Conservation (phyloP, 257 asterid species). For the Lycium ferocissimum region DNA sequence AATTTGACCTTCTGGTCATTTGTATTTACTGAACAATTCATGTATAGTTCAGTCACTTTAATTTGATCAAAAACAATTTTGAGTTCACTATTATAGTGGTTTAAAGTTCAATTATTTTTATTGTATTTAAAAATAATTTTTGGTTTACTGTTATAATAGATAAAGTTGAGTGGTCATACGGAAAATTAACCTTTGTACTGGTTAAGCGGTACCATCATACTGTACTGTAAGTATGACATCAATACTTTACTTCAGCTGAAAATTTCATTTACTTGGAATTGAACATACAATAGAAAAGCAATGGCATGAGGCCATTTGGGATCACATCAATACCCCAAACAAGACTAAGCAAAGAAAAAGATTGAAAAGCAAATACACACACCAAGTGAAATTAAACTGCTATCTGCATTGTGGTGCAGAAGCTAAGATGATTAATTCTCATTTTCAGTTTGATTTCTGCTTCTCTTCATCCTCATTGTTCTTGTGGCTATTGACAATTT, state of each 20-base stretch:
- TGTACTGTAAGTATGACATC: neutral
- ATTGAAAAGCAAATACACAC: neutral
- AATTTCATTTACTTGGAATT: slow-evolving; percentile 1
- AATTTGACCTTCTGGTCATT: neutral
- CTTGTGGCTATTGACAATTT: slow-evolving; percentile 48
- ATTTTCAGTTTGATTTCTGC: slow-evolving; percentile 20
- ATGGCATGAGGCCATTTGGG: slow-evolving; percentile 16
- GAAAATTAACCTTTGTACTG: too few species aligned
- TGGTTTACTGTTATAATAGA: too few species aligned
- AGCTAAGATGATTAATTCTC: neutral
- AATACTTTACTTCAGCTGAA: neutral
- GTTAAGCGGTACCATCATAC: too few species aligned
- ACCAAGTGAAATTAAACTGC: neutral
- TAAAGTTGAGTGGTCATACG: too few species aligned
- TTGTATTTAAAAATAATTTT: too few species aligned
- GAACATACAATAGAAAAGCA: neutral
- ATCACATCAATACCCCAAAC: neutral
- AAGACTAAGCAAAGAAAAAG: slow-evolving; percentile 1
- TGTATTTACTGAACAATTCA: neutral
- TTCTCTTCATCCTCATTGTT: slow-evolving; percentile 36
- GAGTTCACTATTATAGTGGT: neutral
- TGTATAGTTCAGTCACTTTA: neutral
- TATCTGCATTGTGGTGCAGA: neutral
- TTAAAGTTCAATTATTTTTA: neutral
- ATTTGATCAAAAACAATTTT: neutral